A percentile compares a stretch with the other conserved stretches of the same genome.
These are phyloP conservation scores for Teunomyces kruisii DNA, from an alignment of 805 yeast species.

Conservation along the genomic window DNA sequence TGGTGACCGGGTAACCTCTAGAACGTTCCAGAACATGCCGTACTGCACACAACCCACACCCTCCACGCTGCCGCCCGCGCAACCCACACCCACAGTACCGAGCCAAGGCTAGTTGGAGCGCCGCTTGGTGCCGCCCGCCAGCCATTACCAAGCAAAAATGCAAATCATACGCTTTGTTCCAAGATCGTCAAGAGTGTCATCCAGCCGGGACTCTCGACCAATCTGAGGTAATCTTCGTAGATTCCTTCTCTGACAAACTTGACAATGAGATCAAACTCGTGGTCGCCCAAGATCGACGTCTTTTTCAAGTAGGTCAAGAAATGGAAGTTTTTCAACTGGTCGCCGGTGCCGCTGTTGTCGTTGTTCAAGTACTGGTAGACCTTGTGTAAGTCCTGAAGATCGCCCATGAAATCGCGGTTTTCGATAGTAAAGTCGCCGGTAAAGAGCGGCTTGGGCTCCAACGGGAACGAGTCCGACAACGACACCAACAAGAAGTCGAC, in stretches of 20 bases:
- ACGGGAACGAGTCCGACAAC: conserved; percentile 90
- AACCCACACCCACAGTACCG: too few relatives aligned
- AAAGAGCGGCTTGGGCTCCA: conserved; percentile 54
- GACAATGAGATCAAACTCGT: conserved; percentile 53
- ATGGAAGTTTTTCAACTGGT: conserved; percentile 69
- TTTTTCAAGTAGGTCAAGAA: conserved; percentile 57
- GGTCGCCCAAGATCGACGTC: conserved; percentile 54
- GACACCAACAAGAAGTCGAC: conserved; percentile 63
- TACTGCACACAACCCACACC: background rate
- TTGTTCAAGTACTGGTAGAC: conserved; percentile 51
- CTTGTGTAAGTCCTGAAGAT: conserved; percentile 62
- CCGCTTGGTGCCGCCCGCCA: too few relatives aligned
- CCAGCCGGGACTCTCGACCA: conserved; percentile 76
- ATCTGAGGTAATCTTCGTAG: conserved; percentile 46
- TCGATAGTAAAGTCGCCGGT: conserved; percentile 66
- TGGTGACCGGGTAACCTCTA: conserved; percentile 4
- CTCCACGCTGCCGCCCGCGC: too few relatives aligned
- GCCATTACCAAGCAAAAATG: background rate
- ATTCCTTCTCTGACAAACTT: conserved; percentile 46
- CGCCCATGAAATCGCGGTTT: conserved; percentile 74
- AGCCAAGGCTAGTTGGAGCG: too few relatives aligned
- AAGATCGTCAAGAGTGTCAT: conserved; percentile 64
- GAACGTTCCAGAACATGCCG: conserved; percentile 3
- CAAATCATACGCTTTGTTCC: conserved; percentile 30
- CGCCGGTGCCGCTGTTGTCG: conserved; percentile 26